Evolutionary conservation across 2,329 filamentous ascomycete genomes (phyloP).

Genomic region (Ceratocystis destructans): DNA sequence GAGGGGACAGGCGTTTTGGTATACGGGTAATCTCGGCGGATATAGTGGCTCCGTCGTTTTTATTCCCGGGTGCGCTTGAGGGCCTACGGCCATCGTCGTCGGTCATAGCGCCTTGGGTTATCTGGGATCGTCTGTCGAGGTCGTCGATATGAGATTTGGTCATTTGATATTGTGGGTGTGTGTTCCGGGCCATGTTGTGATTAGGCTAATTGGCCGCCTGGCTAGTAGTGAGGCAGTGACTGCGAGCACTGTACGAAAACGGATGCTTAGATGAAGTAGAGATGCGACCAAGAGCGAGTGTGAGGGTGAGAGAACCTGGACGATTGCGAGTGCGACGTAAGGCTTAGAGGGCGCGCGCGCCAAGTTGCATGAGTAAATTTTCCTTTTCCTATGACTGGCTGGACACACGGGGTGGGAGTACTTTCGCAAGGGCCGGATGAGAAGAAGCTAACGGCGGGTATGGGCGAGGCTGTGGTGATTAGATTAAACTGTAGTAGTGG

Average conservation of each 20-base stretch:
- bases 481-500: not conserved
- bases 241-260: not conserved
- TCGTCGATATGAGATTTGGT: slow-evolving; percentile 1
- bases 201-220: not conserved
- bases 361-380: not conserved
- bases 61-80: slow-evolving; percentile 34
- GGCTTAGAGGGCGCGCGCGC: not conserved
- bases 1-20: slow-evolving; percentile 33
- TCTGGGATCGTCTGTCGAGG: not conserved
- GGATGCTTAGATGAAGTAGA: not conserved
- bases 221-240: not conserved
- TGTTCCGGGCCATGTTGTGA: not conserved
- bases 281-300: not conserved
- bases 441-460: not conserved
- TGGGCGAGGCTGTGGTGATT: not conserved
- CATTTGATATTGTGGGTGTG: not conserved
- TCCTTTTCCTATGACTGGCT: not conserved
- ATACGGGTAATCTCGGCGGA: slow-evolving; percentile 27
- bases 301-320: not conserved
- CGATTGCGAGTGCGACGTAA: not conserved
- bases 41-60: slow-evolving; percentile 26
- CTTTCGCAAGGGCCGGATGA: not conserved
- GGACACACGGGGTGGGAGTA: not conserved
- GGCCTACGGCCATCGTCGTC: slow-evolving; percentile 29
- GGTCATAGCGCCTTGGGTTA: not conserved